phyloP scores from a whole-genome alignment of 306 rosid genomes.

The Cyclanthera cordifolia region DNA sequence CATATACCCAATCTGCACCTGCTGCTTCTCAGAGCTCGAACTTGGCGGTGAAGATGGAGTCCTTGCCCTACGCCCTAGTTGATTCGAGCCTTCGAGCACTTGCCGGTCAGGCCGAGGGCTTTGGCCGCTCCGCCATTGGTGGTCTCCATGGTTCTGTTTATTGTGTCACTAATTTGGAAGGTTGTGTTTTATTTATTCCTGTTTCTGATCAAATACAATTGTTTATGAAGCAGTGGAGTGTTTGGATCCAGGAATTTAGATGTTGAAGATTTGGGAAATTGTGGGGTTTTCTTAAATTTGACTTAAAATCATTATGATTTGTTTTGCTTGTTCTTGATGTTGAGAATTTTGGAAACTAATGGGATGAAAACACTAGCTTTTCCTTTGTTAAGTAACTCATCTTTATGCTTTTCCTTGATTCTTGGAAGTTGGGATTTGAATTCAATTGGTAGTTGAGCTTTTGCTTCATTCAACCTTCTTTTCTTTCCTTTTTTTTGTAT shows the following conservation, averaged over 20 bases:
- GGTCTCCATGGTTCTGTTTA: conserved; percentile 70
- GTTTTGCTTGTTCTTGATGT: not conserved
- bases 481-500: not conserved
- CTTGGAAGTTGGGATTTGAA: too few species aligned
- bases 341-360: not conserved
- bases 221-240: not conserved
- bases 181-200: too few species aligned
- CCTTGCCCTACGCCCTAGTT: conserved; percentile 56
- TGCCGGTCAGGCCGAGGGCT: conserved; percentile 77
- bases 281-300: not conserved
- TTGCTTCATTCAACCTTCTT: too few species aligned
- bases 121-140: conserved; percentile 70
- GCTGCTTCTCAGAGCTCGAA: too few species aligned
- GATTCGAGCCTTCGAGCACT: conserved; percentile 62
- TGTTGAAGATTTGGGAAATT: not conserved
- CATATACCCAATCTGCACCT: too few species aligned
- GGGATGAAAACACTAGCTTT: not conserved
- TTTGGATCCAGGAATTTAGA: not conserved
- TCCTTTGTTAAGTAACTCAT: too few species aligned
- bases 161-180: conserved; percentile 21
- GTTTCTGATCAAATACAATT: not conserved
- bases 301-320: not conserved
- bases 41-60: conserved; percentile 8
- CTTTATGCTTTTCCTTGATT: not conserved
- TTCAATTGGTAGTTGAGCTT: not conserved